phyloP scores from a whole-genome alignment of 371 early-diverging fungal genomes.

The Mucor circinelloides region DNA sequence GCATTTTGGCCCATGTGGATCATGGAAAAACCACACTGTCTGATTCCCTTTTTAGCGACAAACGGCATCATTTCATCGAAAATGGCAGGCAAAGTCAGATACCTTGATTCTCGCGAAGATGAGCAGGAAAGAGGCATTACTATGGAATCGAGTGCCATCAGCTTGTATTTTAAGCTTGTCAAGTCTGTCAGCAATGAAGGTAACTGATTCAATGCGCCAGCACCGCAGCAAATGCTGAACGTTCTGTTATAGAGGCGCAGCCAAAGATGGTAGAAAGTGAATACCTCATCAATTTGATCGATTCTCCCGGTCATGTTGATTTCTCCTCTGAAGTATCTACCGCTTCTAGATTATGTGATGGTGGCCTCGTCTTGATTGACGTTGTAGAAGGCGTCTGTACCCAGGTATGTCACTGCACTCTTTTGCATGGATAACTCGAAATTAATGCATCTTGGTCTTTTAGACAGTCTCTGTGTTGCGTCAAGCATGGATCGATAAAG shows the following conservation, averaged over 20 bases:
- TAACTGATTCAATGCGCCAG: not conserved
- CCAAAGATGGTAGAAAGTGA: constrained; percentile 54
- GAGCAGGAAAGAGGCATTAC: constrained; percentile 99
- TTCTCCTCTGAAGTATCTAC: constrained; percentile 98
- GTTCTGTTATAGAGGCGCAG: constrained; percentile 5
- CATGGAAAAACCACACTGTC: constrained; percentile 99
- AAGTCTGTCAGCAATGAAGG: constrained; percentile 29
- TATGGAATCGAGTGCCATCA: constrained; percentile 98
- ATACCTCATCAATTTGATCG: constrained; percentile 96
- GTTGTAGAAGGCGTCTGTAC: constrained; percentile 99
- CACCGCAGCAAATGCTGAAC: not conserved
- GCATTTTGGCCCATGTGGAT: constrained; percentile 98
- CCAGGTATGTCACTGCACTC: constrained; percentile 59
- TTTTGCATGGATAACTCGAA: not conserved
- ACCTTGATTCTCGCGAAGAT: constrained; percentile 98
- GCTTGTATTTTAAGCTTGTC: constrained; percentile 83
- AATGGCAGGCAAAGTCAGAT: constrained; percentile 98
- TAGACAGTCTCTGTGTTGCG: constrained; percentile 93
- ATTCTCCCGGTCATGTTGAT: constrained; percentile 99
- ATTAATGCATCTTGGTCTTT: constrained; percentile 2
- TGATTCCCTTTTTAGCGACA: constrained; percentile 95
- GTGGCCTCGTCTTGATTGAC: constrained; percentile 97
- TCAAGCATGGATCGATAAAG: constrained; percentile 92
- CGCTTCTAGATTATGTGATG: constrained; percentile 96
- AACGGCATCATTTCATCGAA: constrained; percentile 97